Evolutionary conservation across 495 filamentous ascomycete genomes (phyloP), one percentile per base, ranked within the genome.

Genomic region (Penicillium bialowiezense): DNA sequence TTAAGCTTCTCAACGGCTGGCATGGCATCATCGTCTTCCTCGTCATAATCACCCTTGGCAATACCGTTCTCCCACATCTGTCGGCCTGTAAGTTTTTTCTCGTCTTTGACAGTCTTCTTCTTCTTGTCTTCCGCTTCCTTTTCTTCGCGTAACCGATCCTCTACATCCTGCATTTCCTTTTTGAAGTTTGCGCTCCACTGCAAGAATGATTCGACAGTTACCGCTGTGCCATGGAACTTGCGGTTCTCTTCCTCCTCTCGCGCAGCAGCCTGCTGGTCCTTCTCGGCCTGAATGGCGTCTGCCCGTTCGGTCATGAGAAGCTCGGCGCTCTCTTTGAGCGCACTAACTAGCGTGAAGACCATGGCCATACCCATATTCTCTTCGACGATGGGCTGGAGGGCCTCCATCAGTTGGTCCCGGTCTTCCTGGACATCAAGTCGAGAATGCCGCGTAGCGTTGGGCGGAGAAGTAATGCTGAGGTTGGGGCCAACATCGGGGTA

Each of bases 361-460:
- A 99, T 99, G n/a, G 90, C 87, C 83, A 96, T 96, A 24, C 93
- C 93, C 29, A 97, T 64, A 51, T 91, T 97, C 67, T 97, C 93
- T 50, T 88, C 81, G 24, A 97, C 85, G 0, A 83, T 84, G 3
- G 80, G 74, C 34, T 82, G 62, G 13, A 97, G 75, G 3, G 80
- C 74, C 36, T 80, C 70, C 9, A 97, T 80, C 2, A 99, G 78
- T 34, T 65, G 65, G 32, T 77, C 76, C 53, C 86, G 87, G 72
- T 97, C 95, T 18, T 76, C 73, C 50, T 80, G 75, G 44, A 88
- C 62, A 51, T 80, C 73, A 50, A 89, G 70, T 51, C 81, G 77
- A 9, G 78, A 72, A 59, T 91, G 76, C 51, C 80, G 78, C 2
- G 82, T 72, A 8, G 84, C 81, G 66, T 90, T 87, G 9, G 81